phyloP scores from a whole-genome alignment of 73 alveolate genomes.

The Paramecium biaurelia region DNA sequence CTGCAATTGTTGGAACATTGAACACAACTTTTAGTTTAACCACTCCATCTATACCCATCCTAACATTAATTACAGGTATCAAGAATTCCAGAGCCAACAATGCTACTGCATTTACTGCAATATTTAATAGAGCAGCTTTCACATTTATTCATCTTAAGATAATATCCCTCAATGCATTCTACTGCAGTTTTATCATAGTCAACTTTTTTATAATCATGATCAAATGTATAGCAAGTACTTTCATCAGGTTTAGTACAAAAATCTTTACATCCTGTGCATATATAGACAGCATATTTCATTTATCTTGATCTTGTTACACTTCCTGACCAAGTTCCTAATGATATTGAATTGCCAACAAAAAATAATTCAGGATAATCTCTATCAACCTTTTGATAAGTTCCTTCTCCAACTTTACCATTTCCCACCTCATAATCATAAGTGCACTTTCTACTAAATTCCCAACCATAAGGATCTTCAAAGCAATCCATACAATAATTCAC shows the following conservation, averaged over 20 bases:
- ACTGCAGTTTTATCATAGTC: slow-evolving; percentile 6
- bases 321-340: background rate
- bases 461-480: slow-evolving; percentile 19
- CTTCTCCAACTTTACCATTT: background rate
- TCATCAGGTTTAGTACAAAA: background rate
- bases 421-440: slow-evolving; percentile 1
- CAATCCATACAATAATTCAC: slow-evolving; percentile 33
- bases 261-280: slow-evolving; percentile 4
- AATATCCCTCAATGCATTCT: background rate
- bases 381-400: background rate
- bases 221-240: background rate
- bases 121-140: background rate
- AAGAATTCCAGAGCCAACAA: background rate
- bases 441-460: slow-evolving; percentile 32
- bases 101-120: background rate
- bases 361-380: slow-evolving; percentile 1
- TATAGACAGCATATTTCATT: background rate
- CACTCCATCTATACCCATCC: background rate
- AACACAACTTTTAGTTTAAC: background rate
- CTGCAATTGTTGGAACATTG: background rate
- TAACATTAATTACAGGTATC: background rate
- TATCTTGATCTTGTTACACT: background rate
- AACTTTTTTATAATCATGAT: background rate
- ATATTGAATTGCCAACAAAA: background rate
- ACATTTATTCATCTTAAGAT: background rate